Base-by-base conservation (phyloP, 495 filamentous ascomycete genomes). In the Pyrenula massariospora region DNA sequence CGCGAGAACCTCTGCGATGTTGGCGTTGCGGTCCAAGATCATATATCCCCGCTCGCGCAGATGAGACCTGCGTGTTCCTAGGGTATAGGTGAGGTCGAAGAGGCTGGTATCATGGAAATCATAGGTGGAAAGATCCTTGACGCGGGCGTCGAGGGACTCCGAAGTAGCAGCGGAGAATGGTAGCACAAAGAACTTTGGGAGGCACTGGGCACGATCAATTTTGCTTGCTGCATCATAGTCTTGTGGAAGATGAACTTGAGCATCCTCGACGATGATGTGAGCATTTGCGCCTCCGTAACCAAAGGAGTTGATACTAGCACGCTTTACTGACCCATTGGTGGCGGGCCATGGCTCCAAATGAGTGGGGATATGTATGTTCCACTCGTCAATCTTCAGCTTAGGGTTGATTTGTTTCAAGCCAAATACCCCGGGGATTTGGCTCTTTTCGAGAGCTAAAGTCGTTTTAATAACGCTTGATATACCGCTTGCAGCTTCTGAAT, bases 211-310 rank as follows among this genome's bases (percentile, higher is more conserved):
- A n/a, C n/a, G n/a, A 3, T 54, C 60, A 2, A 55, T 12, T 2
- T 66, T 62, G 12, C 21, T 48, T 19, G 11, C 42, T 48, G 42
- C 42, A 48, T n/a, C n/a, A n/a, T n/a, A n/a, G n/a, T n/a, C n/a
- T n/a, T n/a, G n/a, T n/a, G 19, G 42, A 48, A 48, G 42, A 19
- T 48, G 19, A 48, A 19, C 42, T 48, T 54, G 52, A 0, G 69
- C 68, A 0, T 19, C 19, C 42, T 48, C 42, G 11, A 48, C 11
- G 11, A 48, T 48, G 19, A 66, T 65, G 54, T 74, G 71, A n/a
- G 65, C 70, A 55, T 75, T 74, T 3, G 68, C 54, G 12, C 72
- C 73, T 3, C 73, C 73, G 25, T 71, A 67, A 10, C 66, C 73
- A 53, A 71, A 69, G 10, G 62, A 69, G 59, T 70, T 71, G 2